Base-by-base conservation (phyloP, 768 basidiomycete species). In the Lactifluus piperatus region DNA sequence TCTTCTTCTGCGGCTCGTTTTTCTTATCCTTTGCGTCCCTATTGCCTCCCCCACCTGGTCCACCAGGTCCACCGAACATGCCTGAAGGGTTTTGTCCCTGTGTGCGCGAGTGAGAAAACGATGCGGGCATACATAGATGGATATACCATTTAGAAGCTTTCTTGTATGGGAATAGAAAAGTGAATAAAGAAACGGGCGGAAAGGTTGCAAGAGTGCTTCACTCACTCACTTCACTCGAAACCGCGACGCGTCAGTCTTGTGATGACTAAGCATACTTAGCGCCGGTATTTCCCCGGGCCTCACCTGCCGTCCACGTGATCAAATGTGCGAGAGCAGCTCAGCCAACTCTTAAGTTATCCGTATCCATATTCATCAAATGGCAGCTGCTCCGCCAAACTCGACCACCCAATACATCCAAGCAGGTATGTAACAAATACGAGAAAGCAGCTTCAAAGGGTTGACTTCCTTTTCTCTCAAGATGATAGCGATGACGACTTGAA, bases 401-500 rank as follows among this genome's bases (percentile, higher is more conserved):
- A 79, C 75, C 55, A 85, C 87, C 6, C 88, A 84, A 67, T 91
- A 88, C 66, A 91, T 91, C 62, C 86, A 86, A 76, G 85, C 88
- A 68, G 89, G 89, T 81, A 60, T 57, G 71, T 67, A n/a, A 20
- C 26, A 16, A 4, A 4, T 11, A 6, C 5, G 11, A 29, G 9
- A 26, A 18, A 27, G 37, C 0, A 24, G 0, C 22, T 22, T 13
- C 2, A 11, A 26, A 8, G 4, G 9, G 24, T 34, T 34, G 34
- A 41, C 18, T 41, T 20, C 36, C 18, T 27, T 39, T 55, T 71
- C 60, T 67, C 71, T 18, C 29, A 53, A 65, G 64, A 65, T 7
- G 88, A 90, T 65, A 86, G 88, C 60, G 89, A 91, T 44, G 90
- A 90, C 62, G 90, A 93, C 70, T 69, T 91, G 48, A 83, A 91